Percentiles rank a stretch among this genome's conserved stretches.
phyloP scores from a whole-genome alignment of 768 basidiomycete species.

The Pisolithus sp. region DNA sequence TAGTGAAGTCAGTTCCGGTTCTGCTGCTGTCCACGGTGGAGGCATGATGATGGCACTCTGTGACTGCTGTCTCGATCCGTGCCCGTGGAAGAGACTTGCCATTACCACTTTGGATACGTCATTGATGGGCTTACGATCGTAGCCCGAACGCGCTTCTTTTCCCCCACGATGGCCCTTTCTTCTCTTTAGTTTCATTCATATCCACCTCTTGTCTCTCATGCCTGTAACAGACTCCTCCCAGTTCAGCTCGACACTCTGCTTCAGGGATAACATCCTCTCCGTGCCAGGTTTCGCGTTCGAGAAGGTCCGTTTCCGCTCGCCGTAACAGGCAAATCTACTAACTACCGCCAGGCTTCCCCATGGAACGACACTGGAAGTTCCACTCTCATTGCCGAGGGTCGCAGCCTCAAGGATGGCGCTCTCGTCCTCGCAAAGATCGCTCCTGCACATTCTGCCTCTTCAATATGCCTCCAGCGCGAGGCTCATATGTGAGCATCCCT shows the following conservation, averaged over 20 bases:
- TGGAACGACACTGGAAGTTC: constrained; percentile 74
- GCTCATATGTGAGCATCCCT: constrained; percentile 52
- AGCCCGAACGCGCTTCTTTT: not conserved
- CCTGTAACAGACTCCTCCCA: not conserved
- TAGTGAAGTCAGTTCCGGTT: too few relatives aligned
- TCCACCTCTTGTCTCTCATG: too few relatives aligned
- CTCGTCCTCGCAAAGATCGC: constrained; percentile 69
- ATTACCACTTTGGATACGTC: not conserved
- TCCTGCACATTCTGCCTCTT: constrained; percentile 64
- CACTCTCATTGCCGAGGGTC: constrained; percentile 63
- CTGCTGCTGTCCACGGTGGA: too few relatives aligned
- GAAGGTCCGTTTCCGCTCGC: constrained; percentile 36
- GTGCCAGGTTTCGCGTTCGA: constrained; percentile 72
- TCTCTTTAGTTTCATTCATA: not conserved
- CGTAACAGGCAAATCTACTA: not conserved
- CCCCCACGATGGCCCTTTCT: constrained; percentile 5
- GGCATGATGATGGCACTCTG: not conserved
- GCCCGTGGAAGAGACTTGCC: not conserved
- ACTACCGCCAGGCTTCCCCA: constrained; percentile 40
- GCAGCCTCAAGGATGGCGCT: constrained; percentile 62
- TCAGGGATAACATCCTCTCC: constrained; percentile 40
- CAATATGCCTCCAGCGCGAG: constrained; percentile 67
- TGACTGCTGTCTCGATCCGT: not conserved
- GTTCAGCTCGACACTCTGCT: not conserved
- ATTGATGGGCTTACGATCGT: not conserved